These are phyloP conservation scores for Saturnispora besseyi DNA, from an alignment of 805 yeast genomes.

Conservation along the genomic window DNA sequence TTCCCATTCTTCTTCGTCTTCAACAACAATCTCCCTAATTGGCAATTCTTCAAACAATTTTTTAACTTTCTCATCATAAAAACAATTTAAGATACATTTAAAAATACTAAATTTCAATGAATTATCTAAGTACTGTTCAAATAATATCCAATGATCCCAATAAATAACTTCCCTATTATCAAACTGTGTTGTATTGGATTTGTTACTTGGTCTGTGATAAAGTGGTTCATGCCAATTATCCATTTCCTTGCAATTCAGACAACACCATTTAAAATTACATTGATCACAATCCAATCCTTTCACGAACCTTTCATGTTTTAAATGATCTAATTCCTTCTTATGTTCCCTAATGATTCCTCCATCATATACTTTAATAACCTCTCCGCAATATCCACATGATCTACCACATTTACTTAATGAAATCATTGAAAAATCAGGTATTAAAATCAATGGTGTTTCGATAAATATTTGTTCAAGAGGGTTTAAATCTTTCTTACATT, in stretches of 20 bases:
- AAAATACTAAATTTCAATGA: conserved; percentile 14
- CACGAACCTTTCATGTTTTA: conserved; percentile 22
- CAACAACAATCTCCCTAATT: conserved; percentile 1
- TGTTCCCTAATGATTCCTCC: conserved; percentile 23
- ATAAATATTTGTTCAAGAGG: conserved; percentile 18
- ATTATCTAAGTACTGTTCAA: conserved; percentile 12
- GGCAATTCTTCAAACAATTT: conserved; percentile 16
- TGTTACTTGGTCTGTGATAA: conserved; percentile 25
- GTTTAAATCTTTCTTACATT: neutral
- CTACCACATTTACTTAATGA: conserved; percentile 24
- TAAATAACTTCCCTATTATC: conserved; percentile 12
- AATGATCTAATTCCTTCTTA: conserved; percentile 9
- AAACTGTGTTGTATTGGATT: conserved; percentile 20
- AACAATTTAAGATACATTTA: conserved; percentile 17
- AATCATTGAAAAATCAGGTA: conserved; percentile 20
- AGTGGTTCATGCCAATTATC: conserved; percentile 22
- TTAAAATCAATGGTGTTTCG: conserved; percentile 26
- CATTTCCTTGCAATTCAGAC: conserved; percentile 20
- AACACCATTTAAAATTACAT: conserved; percentile 26
- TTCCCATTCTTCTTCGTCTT: conserved; percentile 11
- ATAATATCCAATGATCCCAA: conserved; percentile 19
- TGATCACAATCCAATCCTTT: conserved; percentile 26
- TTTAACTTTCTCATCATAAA: conserved; percentile 15
- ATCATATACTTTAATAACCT: conserved; percentile 25
- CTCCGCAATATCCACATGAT: conserved; percentile 27